Evolutionary conservation across 106 monocot species (phyloP).

Genomic region (Apostasia shenzhenica): DNA sequence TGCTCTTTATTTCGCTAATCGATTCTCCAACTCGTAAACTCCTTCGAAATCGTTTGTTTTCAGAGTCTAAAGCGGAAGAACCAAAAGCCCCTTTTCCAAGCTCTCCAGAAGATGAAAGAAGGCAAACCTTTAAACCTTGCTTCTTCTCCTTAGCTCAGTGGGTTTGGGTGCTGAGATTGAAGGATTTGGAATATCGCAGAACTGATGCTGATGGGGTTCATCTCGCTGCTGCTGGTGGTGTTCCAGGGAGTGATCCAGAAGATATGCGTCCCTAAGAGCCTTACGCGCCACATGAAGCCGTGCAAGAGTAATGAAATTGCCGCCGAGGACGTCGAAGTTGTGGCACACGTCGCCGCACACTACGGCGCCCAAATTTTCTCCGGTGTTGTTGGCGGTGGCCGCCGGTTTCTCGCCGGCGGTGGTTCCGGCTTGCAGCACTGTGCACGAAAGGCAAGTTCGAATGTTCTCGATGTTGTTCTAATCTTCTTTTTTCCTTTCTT

Average conservation of each 20-base stretch:
- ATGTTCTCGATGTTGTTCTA: background rate
- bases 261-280: constrained; percentile 6
- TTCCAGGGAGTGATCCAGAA: constrained; percentile 14
- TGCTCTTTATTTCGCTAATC: background rate
- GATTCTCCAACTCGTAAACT: background rate
- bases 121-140: background rate
- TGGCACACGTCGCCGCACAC: too few species aligned
- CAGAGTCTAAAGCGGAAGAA: constrained; percentile 10
- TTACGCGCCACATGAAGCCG: constrained; percentile 7
- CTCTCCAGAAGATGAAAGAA: constrained; percentile 22
- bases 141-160: background rate
- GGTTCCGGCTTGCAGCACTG: constrained; percentile 13
- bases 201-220: constrained; percentile 20
- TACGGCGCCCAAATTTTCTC: too few species aligned
- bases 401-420: constrained; percentile 19
- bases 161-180: background rate
- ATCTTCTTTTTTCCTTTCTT: background rate
- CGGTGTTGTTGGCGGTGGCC: constrained; percentile 15
- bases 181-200: background rate
- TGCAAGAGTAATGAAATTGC: constrained; percentile 1
- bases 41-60: background rate
- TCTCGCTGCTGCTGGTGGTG: constrained; percentile 14
- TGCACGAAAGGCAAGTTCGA: constrained; percentile 14
- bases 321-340: background rate
- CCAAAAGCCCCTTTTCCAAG: constrained; percentile 19